Evolutionary conservation across 495 filamentous ascomycete species (phyloP).

Genomic region (Barbatosphaeria neglecta): DNA sequence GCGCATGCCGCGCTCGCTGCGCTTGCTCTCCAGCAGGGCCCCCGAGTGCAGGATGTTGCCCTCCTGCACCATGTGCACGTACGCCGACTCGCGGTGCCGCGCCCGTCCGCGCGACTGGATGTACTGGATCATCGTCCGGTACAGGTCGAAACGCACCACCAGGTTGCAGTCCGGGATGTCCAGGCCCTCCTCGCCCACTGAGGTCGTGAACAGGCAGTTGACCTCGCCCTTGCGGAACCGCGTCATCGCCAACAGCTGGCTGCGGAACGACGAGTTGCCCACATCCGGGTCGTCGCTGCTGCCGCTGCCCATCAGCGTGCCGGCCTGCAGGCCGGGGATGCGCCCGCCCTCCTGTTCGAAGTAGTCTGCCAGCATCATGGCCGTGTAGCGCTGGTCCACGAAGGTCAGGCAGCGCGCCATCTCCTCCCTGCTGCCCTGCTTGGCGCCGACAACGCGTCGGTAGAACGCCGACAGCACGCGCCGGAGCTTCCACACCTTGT

Average conservation of each 20-base stretch:
- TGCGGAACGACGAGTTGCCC: constrained; percentile 48
- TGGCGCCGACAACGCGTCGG: constrained; percentile 25
- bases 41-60: constrained; percentile 48
- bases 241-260: constrained; percentile 65
- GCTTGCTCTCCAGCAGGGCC: constrained; percentile 43
- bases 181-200: constrained; percentile 87
- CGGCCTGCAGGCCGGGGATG: constrained; percentile 50
- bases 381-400: constrained; percentile 66
- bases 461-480: constrained; percentile 48
- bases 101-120: constrained; percentile 92
- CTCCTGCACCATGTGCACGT: constrained; percentile 71
- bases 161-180: constrained; percentile 95
- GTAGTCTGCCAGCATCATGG: constrained; percentile 55
- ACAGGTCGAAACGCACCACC: constrained; percentile 84
- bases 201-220: constrained; percentile 87
- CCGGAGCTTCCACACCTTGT: constrained; percentile 59
- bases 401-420: constrained; percentile 76
- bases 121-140: constrained; percentile 84
- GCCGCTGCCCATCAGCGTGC: constrained; percentile 48
- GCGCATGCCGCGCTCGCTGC: constrained; percentile 47
- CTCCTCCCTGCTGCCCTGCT: too few relatives aligned
- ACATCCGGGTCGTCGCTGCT: constrained; percentile 11
- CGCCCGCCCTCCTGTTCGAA: constrained; percentile 42
- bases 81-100: constrained; percentile 62
- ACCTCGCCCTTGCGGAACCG: constrained; percentile 69